Conservation (phyloP, 1,284 basidiomycete genomes). For the Hemileia vastatrix region DNA sequence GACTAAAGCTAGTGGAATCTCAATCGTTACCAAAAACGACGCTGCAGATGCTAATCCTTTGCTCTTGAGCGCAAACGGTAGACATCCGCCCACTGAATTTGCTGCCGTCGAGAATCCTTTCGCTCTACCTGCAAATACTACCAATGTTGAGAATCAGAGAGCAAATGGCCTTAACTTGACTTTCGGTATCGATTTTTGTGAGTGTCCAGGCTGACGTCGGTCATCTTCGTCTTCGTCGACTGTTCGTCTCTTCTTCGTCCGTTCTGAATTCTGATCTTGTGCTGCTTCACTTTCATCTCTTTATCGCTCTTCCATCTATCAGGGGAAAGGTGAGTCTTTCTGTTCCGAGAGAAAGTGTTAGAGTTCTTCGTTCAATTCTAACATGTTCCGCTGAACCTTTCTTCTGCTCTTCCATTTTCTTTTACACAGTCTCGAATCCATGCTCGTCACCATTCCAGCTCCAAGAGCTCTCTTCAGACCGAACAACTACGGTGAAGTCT, state of each 20-base stretch:
- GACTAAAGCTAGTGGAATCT: background rate
- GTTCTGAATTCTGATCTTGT: background rate
- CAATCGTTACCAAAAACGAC: slow-evolving; percentile 2
- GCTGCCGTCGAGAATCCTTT: slow-evolving; percentile 15
- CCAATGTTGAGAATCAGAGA: slow-evolving; percentile 7
- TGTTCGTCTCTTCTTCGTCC: slow-evolving; percentile 51
- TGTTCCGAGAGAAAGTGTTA: too few relatives aligned
- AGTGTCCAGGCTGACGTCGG: slow-evolving; percentile 31
- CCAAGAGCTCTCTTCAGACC: slow-evolving; percentile 52
- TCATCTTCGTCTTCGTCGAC: slow-evolving; percentile 53
- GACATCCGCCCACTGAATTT: slow-evolving; percentile 7
- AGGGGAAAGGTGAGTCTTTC: background rate
- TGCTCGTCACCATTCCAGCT: slow-evolving; percentile 53
- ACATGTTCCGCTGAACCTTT: background rate
- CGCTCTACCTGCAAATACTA: slow-evolving; percentile 12
- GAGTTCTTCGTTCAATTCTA: background rate
- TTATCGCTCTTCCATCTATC: background rate
- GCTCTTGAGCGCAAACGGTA: background rate
- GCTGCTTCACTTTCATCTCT: background rate
- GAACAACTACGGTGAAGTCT: slow-evolving; percentile 54
- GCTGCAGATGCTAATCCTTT: slow-evolving; percentile 1
- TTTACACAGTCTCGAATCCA: slow-evolving; percentile 55
- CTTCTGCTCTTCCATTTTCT: background rate
- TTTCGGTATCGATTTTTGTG: slow-evolving; percentile 18
- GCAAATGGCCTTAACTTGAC: background rate